Percentiles rank a stretch among this genome's conserved stretches.
These are phyloP conservation scores for Remersonia thermophila DNA, from an alignment of 2,329 filamentous ascomycete genomes.

Conservation along the genomic window DNA sequence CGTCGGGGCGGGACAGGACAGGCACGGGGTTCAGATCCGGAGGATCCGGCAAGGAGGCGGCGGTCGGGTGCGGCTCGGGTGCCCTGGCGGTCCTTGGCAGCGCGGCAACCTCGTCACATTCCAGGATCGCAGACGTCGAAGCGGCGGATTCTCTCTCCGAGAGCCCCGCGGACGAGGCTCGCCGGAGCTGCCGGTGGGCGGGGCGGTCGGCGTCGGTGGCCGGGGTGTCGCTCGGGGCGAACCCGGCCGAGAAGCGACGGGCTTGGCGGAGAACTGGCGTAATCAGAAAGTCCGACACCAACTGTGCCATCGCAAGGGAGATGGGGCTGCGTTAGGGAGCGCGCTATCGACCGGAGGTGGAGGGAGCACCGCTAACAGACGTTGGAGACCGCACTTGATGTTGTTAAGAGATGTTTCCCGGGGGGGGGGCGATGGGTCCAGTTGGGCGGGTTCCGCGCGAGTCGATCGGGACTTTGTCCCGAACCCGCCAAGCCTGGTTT, in stretches of 20 bases:
- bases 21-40: too few relatives aligned
- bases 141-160: slow-evolving; percentile 10
- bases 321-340: not conserved
- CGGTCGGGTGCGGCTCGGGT: not conserved
- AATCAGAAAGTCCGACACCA: slow-evolving; percentile 54
- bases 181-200: slow-evolving; percentile 9
- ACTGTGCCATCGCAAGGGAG: slow-evolving; percentile 40
- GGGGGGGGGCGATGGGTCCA: not conserved
- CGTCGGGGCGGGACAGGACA: too few relatives aligned
- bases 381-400: not conserved
- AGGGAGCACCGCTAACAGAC: not conserved
- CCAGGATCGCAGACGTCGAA: slow-evolving; percentile 16
- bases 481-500: too few relatives aligned
- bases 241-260: slow-evolving; percentile 43
- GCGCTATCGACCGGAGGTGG: not conserved
- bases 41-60: not conserved
- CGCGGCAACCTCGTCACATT: slow-evolving; percentile 10
- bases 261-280: slow-evolving; percentile 55
- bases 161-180: slow-evolving; percentile 10
- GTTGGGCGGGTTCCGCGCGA: not conserved
- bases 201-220: slow-evolving; percentile 16
- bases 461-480: too few relatives aligned
- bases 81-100: not conserved
- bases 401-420: not conserved
- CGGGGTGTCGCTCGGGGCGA: slow-evolving; percentile 23